Conservation (phyloP, 2,329 filamentous ascomycete species). For the Pseudogymnoascus sp. region DNA sequence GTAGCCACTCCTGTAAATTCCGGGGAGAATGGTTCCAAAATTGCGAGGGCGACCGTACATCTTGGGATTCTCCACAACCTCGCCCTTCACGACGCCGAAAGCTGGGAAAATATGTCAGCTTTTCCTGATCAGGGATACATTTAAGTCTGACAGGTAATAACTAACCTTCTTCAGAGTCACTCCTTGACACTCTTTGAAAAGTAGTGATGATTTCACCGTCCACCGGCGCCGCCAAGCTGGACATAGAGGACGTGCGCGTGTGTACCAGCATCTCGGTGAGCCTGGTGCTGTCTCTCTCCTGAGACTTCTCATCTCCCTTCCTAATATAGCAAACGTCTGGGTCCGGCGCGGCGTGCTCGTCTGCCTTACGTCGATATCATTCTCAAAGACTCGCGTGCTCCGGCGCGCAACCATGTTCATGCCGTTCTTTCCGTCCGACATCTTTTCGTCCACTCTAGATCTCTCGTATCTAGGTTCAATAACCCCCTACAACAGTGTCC, state of each 20-base stretch:
- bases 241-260: neutral
- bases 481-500: constrained; percentile 9
- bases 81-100: constrained; percentile 3
- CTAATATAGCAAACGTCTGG: neutral
- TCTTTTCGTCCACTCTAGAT: neutral
- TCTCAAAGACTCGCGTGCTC: constrained; percentile 10
- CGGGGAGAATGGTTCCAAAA: constrained; percentile 67
- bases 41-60: constrained; percentile 50
- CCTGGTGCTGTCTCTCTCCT: neutral
- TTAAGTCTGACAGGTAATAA: neutral
- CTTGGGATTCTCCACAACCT: constrained; percentile 14
- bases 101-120: neutral
- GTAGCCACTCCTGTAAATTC: constrained; percentile 77
- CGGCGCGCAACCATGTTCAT: constrained; percentile 9
- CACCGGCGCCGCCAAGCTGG: neutral
- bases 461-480: neutral
- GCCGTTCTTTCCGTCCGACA: constrained; percentile 7
- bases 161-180: constrained; percentile 9
- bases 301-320: constrained; percentile 2
- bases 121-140: neutral
- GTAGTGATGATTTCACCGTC: constrained; percentile 2
- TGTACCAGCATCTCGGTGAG: neutral
- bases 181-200: neutral
- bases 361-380: constrained; percentile 10
- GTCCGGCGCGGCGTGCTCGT: neutral